These are phyloP conservation scores for Maudiozyma humilis DNA, from an alignment of 1,139 yeast species.

Conservation along the genomic window DNA sequence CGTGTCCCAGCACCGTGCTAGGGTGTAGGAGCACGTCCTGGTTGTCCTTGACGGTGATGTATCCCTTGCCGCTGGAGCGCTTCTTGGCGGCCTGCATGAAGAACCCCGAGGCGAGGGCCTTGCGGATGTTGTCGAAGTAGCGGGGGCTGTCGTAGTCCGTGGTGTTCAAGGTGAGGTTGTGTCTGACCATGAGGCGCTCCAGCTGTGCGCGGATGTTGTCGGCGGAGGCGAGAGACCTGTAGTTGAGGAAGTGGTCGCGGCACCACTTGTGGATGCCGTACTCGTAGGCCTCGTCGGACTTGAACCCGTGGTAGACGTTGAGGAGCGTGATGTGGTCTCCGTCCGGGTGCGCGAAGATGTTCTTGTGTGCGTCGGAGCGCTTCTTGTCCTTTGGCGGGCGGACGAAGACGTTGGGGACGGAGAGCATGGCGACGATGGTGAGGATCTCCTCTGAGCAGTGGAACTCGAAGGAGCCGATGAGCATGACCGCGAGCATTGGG, in stretches of 20 bases:
- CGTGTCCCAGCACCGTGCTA: constrained; percentile 76
- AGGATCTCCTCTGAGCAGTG: constrained; percentile 83
- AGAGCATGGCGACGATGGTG: constrained; percentile 79
- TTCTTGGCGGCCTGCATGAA: constrained; percentile 97
- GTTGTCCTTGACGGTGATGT: constrained; percentile 85
- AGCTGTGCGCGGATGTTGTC: constrained; percentile 80
- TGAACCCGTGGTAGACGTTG: constrained; percentile 81
- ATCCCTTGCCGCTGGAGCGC: constrained; percentile 66
- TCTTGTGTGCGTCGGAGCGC: constrained; percentile 87
- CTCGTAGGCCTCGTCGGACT: constrained; percentile 57
- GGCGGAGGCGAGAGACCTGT: constrained; percentile 75
- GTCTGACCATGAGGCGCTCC: constrained; percentile 70
- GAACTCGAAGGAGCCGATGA: constrained; percentile 79
- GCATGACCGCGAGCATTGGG: constrained; percentile 89
- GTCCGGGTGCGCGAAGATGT: constrained; percentile 82
- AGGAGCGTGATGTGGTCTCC: constrained; percentile 91
- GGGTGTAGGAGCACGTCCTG: constrained; percentile 95
- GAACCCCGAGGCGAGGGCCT: constrained; percentile 86
- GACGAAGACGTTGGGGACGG: constrained; percentile 90
- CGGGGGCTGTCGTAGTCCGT: constrained; percentile 61
- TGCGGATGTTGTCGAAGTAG: constrained; percentile 68
- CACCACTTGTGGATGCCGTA: constrained; percentile 75
- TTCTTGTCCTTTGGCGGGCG: constrained; percentile 85
- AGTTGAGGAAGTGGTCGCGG: constrained; percentile 76
- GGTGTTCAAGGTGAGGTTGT: constrained; percentile 64